Evolutionary conservation across 306 rosid genomes (phyloP).

Genomic region (Pyrus pyrifolia): DNA sequence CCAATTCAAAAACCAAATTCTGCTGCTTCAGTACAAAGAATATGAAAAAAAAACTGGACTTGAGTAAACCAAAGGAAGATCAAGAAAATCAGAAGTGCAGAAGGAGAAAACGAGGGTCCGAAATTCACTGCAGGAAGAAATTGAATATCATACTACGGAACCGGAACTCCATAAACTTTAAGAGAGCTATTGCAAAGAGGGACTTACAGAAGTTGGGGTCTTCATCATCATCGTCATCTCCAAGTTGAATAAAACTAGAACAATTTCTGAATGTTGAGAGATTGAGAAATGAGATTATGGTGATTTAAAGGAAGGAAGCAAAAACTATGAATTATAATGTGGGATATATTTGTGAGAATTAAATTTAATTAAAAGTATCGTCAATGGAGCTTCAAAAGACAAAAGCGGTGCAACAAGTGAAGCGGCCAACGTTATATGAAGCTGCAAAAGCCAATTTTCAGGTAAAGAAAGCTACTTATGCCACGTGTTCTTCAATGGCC

Average conservation of each 20-base stretch:
- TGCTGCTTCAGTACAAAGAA: background rate
- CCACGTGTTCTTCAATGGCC: background rate
- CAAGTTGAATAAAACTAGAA: background rate
- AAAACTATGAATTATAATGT: background rate
- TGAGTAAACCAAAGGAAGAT: too few relatives aligned
- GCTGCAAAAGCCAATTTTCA: background rate
- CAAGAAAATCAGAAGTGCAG: too few relatives aligned
- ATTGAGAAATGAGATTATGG: background rate
- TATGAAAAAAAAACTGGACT: too few relatives aligned
- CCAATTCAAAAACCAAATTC: background rate
- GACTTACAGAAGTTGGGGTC: conserved; percentile 15
- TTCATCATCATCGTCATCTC: conserved; percentile 7
- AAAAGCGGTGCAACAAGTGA: background rate
- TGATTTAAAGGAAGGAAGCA: background rate
- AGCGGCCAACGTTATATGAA: background rate
- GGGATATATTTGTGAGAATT: background rate
- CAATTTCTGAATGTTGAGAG: background rate
- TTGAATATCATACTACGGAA: background rate
- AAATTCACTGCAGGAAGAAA: too few relatives aligned
- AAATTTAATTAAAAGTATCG: background rate
- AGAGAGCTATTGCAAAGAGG: background rate
- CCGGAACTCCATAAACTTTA: background rate
- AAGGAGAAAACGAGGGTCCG: too few relatives aligned
- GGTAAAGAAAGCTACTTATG: background rate
- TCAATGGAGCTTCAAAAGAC: background rate